Percentiles rank a stretch among this genome's conserved stretches.
phyloP scores from a whole-genome alignment of 805 yeast species.

The Starmerella ratchasimensis region DNA sequence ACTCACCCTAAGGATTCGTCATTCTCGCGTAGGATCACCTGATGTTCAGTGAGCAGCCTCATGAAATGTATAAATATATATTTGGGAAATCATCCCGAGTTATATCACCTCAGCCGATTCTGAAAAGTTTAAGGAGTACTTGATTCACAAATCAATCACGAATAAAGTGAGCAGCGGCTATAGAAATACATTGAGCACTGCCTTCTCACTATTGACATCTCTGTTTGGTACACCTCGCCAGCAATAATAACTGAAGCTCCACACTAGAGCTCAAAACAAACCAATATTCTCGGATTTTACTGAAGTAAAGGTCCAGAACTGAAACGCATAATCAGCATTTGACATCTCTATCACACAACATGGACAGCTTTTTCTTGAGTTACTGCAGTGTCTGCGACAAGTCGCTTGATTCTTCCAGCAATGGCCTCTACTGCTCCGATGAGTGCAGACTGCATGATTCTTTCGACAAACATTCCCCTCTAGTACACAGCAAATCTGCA shows the following conservation, averaged over 20 bases:
- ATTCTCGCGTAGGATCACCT: constrained; percentile 12
- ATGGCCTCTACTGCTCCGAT: constrained; percentile 25
- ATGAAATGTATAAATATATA: constrained; percentile 1
- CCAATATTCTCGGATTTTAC: too few species aligned
- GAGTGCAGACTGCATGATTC: constrained; percentile 24
- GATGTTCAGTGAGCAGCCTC: not conserved
- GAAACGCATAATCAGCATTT: too few species aligned
- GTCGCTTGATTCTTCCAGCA: constrained; percentile 20
- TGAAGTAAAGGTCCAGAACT: too few species aligned
- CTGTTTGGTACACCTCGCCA: not conserved
- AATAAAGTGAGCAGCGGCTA: too few species aligned
- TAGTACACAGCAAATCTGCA: not conserved
- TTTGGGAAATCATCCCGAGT: too few species aligned
- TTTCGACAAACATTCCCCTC: constrained; percentile 1
- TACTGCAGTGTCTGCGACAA: constrained; percentile 29
- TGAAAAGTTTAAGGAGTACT: too few species aligned
- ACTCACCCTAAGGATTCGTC: constrained; percentile 10
- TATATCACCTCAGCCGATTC: too few species aligned
- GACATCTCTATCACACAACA: too few species aligned
- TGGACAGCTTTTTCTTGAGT: constrained; percentile 20
- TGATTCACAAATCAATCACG: too few species aligned
- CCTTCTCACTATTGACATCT: too few species aligned
- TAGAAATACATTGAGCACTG: too few species aligned
- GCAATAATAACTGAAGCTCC: not conserved
- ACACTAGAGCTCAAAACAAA: too few species aligned